A percentile compares a stretch with the other conserved stretches of the same genome.
Evolutionary conservation across 129 eudicot genomes (phyloP).

Genomic region (Solidago caesia): DNA sequence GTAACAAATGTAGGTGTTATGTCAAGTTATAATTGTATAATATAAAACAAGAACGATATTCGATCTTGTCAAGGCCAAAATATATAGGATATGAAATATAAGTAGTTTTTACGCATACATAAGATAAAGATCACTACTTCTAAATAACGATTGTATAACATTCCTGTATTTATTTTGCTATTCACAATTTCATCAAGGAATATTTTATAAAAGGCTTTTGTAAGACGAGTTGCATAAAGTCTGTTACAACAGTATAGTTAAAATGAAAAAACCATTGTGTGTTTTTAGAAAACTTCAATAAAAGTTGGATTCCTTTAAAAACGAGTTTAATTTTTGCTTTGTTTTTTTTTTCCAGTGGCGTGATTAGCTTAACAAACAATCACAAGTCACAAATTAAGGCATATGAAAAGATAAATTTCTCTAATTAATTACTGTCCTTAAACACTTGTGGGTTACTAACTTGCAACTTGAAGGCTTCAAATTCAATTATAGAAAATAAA

Average conservation of each 20-base stretch:
- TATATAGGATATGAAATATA: no score
- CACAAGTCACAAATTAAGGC: not conserved
- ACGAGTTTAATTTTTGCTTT: not conserved
- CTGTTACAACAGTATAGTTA: not conserved
- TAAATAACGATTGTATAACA: no score
- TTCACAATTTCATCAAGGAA: no score
- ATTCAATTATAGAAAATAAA: not conserved
- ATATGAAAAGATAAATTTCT: not conserved
- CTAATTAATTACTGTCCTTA: not conserved
- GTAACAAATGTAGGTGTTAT: no score
- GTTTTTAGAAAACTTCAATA: not conserved
- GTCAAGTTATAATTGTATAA: no score
- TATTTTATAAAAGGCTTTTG: not conserved
- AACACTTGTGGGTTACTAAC: not conserved
- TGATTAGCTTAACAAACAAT: not conserved
- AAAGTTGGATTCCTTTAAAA: not conserved
- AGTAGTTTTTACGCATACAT: no score
- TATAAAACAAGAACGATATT: no score
- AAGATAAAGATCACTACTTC: no score
- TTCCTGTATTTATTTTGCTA: no score
- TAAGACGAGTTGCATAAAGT: not conserved
- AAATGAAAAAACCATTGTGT: not conserved
- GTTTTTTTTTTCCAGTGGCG: not conserved
- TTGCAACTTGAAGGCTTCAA: not conserved
- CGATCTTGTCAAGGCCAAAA: no score